Evolutionary conservation across 75 land plant species (phyloP).

Genomic region (Picea glauca): DNA sequence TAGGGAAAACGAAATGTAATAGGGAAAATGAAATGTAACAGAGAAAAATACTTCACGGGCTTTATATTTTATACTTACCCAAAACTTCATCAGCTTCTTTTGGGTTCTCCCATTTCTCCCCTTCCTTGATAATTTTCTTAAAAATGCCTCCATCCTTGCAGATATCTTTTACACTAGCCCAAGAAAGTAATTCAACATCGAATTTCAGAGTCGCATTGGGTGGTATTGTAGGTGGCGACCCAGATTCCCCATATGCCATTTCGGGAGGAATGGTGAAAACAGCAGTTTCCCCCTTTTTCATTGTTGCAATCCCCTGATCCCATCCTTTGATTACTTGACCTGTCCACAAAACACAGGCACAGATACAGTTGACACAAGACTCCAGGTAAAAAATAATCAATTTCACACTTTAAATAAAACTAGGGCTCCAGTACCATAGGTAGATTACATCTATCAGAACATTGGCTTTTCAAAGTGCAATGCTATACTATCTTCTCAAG

Average conservation of each 20-base stretch:
- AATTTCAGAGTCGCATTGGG: conserved; percentile 71
- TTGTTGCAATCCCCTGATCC: conserved; percentile 68
- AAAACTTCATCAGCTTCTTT: conserved; percentile 58
- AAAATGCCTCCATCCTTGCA: conserved; percentile 66
- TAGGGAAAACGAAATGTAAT: not conserved
- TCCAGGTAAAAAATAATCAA: not conserved
- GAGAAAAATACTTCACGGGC: not conserved
- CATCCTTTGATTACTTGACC: conserved; percentile 78
- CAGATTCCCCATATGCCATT: conserved; percentile 61
- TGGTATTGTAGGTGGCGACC: conserved; percentile 71
- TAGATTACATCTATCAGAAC: no score
- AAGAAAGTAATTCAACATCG: conserved; percentile 70
- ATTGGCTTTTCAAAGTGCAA: no score
- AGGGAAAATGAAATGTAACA: not conserved
- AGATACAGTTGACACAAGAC: not conserved
- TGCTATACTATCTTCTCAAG: no score
- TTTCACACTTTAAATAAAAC: no score
- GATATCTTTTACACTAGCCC: conserved; percentile 70
- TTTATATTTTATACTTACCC: conserved; percentile 16
- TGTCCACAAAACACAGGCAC: conserved; percentile 4
- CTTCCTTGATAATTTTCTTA: conserved; percentile 52
- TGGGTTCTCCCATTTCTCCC: conserved; percentile 56
- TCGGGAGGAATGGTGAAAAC: conserved; percentile 66
- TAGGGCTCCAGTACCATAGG: no score
- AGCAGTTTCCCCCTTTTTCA: conserved; percentile 77